A percentile compares a stretch with the other conserved stretches of the same genome.
phyloP scores from a whole-genome alignment of 73 alveolate species.

The Paramecium tetraurelia region DNA sequence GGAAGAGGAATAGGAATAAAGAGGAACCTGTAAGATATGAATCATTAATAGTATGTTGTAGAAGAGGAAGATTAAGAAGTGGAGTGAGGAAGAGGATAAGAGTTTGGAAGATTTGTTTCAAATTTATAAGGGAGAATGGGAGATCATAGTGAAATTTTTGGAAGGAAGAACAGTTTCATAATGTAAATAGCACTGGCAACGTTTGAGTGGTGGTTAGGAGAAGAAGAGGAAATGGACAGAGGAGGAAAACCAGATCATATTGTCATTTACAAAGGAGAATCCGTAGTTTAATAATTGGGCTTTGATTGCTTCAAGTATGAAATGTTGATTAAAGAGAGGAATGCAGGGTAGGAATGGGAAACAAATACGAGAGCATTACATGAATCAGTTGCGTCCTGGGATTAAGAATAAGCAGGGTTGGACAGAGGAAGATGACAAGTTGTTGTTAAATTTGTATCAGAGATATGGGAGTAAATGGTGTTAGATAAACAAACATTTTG shows the following conservation, averaged over 20 bases:
- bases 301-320: not conserved
- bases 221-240: not conserved
- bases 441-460: not conserved
- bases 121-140: not conserved
- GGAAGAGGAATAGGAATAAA: not conserved
- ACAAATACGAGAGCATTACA: not conserved
- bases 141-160: not conserved
- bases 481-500: not conserved
- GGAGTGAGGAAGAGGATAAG: not conserved
- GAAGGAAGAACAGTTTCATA: slow-evolving; percentile 15
- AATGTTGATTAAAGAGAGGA: not conserved
- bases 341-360: slow-evolving; percentile 8
- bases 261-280: not conserved
- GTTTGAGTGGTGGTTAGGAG: not conserved
- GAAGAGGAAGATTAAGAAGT: not conserved
- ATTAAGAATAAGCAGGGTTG: not conserved
- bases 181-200: not conserved
- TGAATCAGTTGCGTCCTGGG: not conserved
- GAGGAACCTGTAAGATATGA: not conserved
- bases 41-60: not conserved
- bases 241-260: not conserved
- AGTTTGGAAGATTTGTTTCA: not conserved
- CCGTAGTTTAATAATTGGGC: not conserved
- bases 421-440: not conserved
- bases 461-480: slow-evolving; percentile 15